These are phyloP conservation scores for Sechiopsis laciniata DNA, from an alignment of 306 rosid genomes.

Conservation along the genomic window DNA sequence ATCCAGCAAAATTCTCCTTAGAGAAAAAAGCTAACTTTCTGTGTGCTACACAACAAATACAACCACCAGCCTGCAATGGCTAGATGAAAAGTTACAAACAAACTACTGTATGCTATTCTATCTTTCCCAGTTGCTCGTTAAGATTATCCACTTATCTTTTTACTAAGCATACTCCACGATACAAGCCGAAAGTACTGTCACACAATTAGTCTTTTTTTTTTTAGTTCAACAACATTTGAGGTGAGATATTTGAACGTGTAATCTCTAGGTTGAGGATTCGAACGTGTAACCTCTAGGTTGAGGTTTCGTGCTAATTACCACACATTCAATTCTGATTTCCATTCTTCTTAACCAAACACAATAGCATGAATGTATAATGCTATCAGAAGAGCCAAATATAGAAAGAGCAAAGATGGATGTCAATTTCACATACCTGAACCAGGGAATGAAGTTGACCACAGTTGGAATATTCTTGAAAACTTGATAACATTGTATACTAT, in stretches of 20 bases:
- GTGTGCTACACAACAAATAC: background rate
- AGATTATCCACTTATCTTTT: no score
- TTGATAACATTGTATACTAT: background rate
- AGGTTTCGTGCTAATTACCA: no score
- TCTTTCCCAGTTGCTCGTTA: background rate
- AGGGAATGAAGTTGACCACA: constrained; percentile 11
- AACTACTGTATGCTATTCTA: background rate
- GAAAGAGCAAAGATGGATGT: background rate
- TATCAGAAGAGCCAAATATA: background rate
- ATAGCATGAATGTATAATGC: background rate
- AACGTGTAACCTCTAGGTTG: no score
- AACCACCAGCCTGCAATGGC: background rate
- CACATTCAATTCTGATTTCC: background rate
- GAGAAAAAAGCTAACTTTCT: no score
- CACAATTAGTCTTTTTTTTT: no score
- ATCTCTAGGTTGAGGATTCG: no score
- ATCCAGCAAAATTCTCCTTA: no score
- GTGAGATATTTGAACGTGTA: no score
- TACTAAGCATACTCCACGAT: no score
- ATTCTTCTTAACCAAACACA: constrained; percentile 3
- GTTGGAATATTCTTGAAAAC: background rate
- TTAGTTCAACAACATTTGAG: no score
- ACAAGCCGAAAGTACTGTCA: no score
- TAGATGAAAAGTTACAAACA: background rate
- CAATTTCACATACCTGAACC: constrained; percentile 14